These are phyloP conservation scores for Gillenia trifoliata DNA, from an alignment of 306 rosid genomes.

Conservation along the genomic window DNA sequence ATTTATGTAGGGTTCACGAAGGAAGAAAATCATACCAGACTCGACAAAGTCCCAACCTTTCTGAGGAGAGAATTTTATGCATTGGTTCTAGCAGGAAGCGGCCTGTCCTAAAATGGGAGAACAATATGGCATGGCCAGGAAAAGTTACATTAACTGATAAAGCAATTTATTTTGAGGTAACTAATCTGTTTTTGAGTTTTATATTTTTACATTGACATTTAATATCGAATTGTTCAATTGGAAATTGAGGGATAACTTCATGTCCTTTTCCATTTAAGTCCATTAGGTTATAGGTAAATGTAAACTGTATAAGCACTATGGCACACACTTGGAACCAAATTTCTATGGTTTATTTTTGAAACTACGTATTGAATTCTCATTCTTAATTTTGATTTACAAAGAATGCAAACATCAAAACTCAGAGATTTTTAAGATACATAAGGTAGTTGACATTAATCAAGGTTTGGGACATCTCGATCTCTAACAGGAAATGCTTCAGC, in stretches of 20 bases:
- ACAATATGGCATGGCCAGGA: conserved; percentile 96
- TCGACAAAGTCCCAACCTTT: conserved; percentile 53
- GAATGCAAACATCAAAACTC: background rate
- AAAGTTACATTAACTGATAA: conserved; percentile 81
- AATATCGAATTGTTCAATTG: background rate
- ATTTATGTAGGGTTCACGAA: conserved; percentile 66
- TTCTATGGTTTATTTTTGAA: background rate
- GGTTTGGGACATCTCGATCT: too few species aligned
- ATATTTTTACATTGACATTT: background rate
- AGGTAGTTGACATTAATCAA: background rate
- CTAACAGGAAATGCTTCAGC: background rate
- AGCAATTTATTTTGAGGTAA: conserved; percentile 95
- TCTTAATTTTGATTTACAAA: background rate
- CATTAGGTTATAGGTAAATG: background rate
- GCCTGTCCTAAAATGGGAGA: conserved; percentile 96
- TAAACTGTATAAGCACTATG: background rate
- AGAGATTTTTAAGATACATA: background rate
- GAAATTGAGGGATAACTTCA: background rate
- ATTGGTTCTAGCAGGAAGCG: conserved; percentile 73
- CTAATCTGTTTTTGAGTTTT: background rate
- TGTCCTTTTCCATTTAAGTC: background rate
- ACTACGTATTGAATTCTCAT: background rate
- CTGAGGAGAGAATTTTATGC: conserved; percentile 69
- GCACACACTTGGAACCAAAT: background rate
- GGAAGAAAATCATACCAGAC: conserved; percentile 63